Conservation (phyloP, 257 asterid genomes). For the Penstemon eatonii region DNA sequence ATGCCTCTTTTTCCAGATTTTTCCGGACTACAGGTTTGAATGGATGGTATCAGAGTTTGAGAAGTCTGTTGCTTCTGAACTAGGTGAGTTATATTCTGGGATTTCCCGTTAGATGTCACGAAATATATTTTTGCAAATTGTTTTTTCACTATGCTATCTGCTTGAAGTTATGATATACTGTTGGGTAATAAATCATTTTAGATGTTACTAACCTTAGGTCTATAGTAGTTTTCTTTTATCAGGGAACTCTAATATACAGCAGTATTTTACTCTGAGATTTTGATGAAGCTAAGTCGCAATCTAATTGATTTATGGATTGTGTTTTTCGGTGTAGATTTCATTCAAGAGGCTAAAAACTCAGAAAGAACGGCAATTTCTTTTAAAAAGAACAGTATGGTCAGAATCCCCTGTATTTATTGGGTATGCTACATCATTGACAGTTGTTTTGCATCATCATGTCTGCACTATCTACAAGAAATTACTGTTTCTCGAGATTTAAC, state of each 20-base stretch:
- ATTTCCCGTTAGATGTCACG: slow-evolving; percentile 1
- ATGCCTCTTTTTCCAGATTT: slow-evolving; percentile 51
- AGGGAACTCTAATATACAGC: background rate
- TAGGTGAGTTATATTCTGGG: slow-evolving; percentile 52
- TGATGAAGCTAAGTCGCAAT: background rate
- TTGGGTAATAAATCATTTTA: slow-evolving; percentile 19
- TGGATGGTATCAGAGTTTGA: slow-evolving; percentile 84
- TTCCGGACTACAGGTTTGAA: slow-evolving; percentile 86
- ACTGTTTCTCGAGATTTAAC: slow-evolving; percentile 10
- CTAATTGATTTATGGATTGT: background rate
- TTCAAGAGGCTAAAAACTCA: slow-evolving; percentile 81
- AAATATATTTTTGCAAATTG: background rate
- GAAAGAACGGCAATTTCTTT: slow-evolving; percentile 68
- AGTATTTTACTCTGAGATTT: background rate
- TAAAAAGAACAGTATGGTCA: slow-evolving; percentile 56
- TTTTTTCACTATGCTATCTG: slow-evolving; percentile 7
- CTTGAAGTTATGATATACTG: slow-evolving; percentile 15
- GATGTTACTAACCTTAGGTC: background rate
- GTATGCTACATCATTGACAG: slow-evolving; percentile 45
- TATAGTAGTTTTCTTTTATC: background rate
- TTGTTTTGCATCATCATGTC: slow-evolving; percentile 15
- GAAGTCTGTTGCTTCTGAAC: slow-evolving; percentile 75
- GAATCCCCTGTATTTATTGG: slow-evolving; percentile 76
- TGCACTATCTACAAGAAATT: slow-evolving; percentile 11
- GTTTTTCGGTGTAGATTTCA: slow-evolving; percentile 57